A percentile compares a stretch with the other conserved stretches of the same genome.
Evolutionary conservation across 2,329 filamentous ascomycete species (phyloP).

Genomic region (Xylariaceae sp.): DNA sequence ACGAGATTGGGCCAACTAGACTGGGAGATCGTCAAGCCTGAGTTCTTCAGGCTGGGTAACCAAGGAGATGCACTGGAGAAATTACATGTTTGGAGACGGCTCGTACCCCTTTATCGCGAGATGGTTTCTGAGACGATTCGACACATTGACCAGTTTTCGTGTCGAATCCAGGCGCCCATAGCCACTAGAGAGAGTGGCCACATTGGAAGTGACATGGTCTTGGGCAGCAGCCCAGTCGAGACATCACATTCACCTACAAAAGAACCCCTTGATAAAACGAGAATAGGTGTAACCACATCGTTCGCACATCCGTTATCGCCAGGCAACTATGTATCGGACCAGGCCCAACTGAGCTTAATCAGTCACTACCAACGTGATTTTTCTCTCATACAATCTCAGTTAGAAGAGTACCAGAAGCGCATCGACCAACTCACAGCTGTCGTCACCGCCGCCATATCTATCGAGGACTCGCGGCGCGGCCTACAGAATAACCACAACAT

Average conservation of each 20-base stretch:
- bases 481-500: conserved; percentile 43
- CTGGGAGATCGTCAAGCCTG: conserved; percentile 37
- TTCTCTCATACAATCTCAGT: conserved; percentile 30
- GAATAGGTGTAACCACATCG: too few species aligned
- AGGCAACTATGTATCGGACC: neutral
- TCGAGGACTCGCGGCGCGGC: conserved; percentile 40
- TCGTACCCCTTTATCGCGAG: conserved; percentile 38
- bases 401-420: conserved; percentile 44
- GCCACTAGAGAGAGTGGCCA: neutral
- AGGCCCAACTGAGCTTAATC: conserved; percentile 4
- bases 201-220: neutral
- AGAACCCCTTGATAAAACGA: too few species aligned
- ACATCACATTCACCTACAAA: too few species aligned
- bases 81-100: conserved; percentile 37
- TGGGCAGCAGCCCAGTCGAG: too few species aligned
- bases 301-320: too few species aligned
- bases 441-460: conserved; percentile 42
- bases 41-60: conserved; percentile 30
- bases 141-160: conserved; percentile 24
- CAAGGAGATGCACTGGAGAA: conserved; percentile 32
- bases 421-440: conserved; percentile 43
- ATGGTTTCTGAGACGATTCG: conserved; percentile 36
- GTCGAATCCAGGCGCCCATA: neutral
- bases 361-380: conserved; percentile 36
- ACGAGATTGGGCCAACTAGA: conserved; percentile 39